Evolutionary conservation across 305 asterid genomes (phyloP).

Genomic region (Fraxinus paxiana): DNA sequence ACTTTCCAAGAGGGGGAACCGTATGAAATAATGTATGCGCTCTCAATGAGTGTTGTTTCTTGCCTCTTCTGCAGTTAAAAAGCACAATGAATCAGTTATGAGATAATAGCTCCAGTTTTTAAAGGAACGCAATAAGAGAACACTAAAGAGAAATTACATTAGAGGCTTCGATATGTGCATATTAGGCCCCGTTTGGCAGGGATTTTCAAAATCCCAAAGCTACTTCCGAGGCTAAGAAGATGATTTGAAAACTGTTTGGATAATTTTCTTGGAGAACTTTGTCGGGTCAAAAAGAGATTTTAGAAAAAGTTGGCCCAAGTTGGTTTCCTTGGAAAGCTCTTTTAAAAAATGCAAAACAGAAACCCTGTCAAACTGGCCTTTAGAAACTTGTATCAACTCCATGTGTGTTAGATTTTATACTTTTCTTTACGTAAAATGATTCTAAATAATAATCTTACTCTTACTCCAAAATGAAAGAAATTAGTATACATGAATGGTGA

Average conservation of each 20-base stretch:
- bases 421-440: not conserved
- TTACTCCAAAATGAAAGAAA: not conserved
- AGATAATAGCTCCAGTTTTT: not conserved
- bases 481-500: not conserved
- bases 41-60: slow-evolving; percentile 11
- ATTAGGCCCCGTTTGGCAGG: not conserved
- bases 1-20: slow-evolving; percentile 39
- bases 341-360: not conserved
- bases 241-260: too few relatives aligned
- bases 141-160: not conserved
- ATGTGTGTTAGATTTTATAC: not conserved
- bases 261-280: not conserved
- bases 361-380: not conserved
- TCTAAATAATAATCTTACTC: not conserved
- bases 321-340: not conserved
- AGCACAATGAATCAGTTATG: not conserved
- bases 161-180: not conserved
- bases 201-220: not conserved
- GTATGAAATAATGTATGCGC: slow-evolving; percentile 25
- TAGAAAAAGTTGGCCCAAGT: not conserved
- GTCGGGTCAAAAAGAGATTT: not conserved
- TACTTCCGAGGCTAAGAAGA: not conserved
- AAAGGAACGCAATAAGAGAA: not conserved
- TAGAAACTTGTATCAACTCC: not conserved
- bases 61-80: slow-evolving; percentile 48